Evolutionary conservation across 768 basidiomycete species (phyloP), one percentile per base, ranked within the genome.

Genomic region (Russula griseocarnosa): DNA sequence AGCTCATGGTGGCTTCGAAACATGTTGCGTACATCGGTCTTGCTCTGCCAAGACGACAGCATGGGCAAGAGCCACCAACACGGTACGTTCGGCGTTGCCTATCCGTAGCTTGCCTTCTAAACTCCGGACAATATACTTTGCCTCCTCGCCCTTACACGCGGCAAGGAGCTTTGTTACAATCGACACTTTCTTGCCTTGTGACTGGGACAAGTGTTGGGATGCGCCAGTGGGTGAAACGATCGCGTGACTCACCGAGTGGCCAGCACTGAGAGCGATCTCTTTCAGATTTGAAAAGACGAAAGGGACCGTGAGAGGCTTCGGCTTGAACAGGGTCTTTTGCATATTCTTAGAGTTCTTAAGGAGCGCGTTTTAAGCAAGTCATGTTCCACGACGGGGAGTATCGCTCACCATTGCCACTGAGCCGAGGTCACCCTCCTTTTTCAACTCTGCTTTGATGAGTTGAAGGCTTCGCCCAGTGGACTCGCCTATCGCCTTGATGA

Each of bases 41-140:
- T 85, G 81, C 73, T 93, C 89, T 24, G 88, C 90, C 34, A 96
- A 79, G 30, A 95, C 91, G 30, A 83, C 83, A 14, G 96, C 96
- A 71, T 94, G 93, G 0, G 96, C 92, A 44, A 99, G 78, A n/a
- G 94, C 90, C 40, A 96, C 90, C 51, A 98, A 79, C n/a, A 97
- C 88, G 0, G 94, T 95, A 60, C 92, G 87, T 73, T 98, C 97
- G 8, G 97, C 97, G 72, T 98, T 90, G 47, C 97, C 93, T 72
- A 99, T 98, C 16, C 97, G 85, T 42, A 99, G 83, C 74, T 99
- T 99, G 64, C 97, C 97, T 77, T 98, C 95, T 67, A 98, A 77
- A 72, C 92, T 94, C 46, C 96, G 87, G 40, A 98, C 88, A 68
- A 98, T 91, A 73, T 95, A 99, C 73, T 98, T 98, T 26, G 97